Evolutionary conservation across 2,329 filamentous ascomycete species (phyloP), one percentile per base, ranked within the genome.

Genomic region (Xylaria polymorpha): DNA sequence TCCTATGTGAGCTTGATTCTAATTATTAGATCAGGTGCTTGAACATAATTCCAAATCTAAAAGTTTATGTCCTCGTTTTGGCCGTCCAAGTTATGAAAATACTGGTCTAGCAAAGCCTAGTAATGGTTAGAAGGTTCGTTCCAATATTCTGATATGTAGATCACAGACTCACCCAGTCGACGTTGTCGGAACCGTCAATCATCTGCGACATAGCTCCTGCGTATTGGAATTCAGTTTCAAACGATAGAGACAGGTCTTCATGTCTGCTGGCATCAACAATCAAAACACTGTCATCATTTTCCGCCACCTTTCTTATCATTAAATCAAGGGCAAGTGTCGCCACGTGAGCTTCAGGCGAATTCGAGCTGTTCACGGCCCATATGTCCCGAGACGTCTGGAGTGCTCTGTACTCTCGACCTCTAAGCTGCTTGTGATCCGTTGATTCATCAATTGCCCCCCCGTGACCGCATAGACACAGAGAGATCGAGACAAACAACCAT

Each of bases 401-500:
- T 0, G 72, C 73, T 5, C 4, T 25, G 15, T 72, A 72, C 35
- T 73, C 59, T 37, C 61, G 8, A 0, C 6, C 39, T 6, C 51
- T 12, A 0, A 70, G 25, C 22, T 69, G 53, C 3, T 56, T 10
- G 14, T 60, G 18, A 20, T 71, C 61, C 14, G 35, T 18, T 14
- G 37, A 22, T 15, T 53, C 20, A 32, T 48, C 43, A 32, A 41
- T 25, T 32, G n/a, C 39, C 14, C 32, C 50, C 61, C 5, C 53
- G 41, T 7, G 55, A 67, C 15, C 73, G 56, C 58, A 78, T 72
- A 20, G 60, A 67, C 2, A 79, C 61, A 0, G 77, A 77, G 0
- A 79, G 61, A 22, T 79, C 76, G 0, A 86, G 72, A 64, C 83
- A 87, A 3, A 87, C 73, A 15, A 87, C 82, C 81, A 86, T 86